phyloP scores from a whole-genome alignment of 192 early-diverging fungal genomes.

The Lunasporangiospora selenospora region DNA sequence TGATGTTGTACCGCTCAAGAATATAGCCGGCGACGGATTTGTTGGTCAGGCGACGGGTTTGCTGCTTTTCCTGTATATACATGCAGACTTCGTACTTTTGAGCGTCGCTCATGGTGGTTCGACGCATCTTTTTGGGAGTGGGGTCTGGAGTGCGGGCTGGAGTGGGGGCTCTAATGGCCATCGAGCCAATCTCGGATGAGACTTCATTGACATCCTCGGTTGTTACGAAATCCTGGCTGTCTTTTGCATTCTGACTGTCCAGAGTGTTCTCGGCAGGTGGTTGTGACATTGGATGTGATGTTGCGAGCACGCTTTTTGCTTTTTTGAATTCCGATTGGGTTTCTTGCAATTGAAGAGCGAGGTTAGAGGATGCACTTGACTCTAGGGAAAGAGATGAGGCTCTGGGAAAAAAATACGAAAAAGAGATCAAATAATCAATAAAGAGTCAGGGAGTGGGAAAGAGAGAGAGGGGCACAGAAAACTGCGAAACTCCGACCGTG shows the following conservation, averaged over 20 bases:
- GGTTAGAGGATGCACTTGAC: not conserved
- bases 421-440: not conserved
- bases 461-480: not conserved
- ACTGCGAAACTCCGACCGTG: not conserved
- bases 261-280: too few relatives aligned
- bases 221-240: not conserved
- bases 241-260: not conserved
- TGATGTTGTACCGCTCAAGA: slow-evolving; percentile 15
- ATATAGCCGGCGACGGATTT: slow-evolving; percentile 20
- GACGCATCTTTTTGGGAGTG: slow-evolving; percentile 15
- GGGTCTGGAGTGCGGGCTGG: not conserved
- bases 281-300: too few relatives aligned
- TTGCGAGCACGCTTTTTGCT: too few relatives aligned
- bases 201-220: not conserved
- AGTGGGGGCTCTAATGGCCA: not conserved
- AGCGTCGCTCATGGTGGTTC: slow-evolving; percentile 29
- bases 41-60: slow-evolving; percentile 11
- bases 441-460: not conserved
- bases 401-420: not conserved
- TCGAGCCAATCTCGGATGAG: not conserved
- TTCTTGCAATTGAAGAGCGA: not conserved
- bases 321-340: not conserved
- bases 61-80: slow-evolving; percentile 26
- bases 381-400: slow-evolving; percentile 1
- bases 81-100: slow-evolving; percentile 47